Base-by-base conservation (phyloP, 1,284 basidiomycete genomes). In the Fomitopsis betulina region DNA sequence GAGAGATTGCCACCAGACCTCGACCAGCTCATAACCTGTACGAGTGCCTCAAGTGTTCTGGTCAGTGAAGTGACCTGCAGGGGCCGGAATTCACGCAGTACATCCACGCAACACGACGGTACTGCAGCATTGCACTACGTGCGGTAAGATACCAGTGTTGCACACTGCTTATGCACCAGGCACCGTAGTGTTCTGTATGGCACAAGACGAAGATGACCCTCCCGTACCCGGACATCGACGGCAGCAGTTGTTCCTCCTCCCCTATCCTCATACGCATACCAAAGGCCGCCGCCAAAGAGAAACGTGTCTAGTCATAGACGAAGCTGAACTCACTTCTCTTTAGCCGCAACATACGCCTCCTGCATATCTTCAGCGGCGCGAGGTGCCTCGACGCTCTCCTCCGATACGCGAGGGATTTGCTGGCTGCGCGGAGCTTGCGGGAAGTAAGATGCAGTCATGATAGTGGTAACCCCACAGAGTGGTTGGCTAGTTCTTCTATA, bases 291-390 rank as follows among this genome's bases (percentile, higher is more conserved):
- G 5, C n/a, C 39, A 8, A n/a, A 5, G 10, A 8, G 5, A 12
- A 3, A 9, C 13, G 4, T 10, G 25, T 5, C 25, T 10, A 23
- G 21, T 43, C 5, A 43, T 15, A n/a, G 32, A 33, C 55, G 32
- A 53, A 1, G 27, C 9, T 37, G 35, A 37, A 73, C 82, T 62
- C 67, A 89, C 90, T 81, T 76, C 63, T 89, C 83, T 72, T 86
- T 90, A 62, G 83, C 82, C 65, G 85, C 82, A 61, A 91, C 74
- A 70, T 87, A 93, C 10, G 79, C 82, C 67, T 86, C 86, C 75
- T 92, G 86, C 47, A 87, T 83, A 70, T 88, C 86, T 67, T 89
- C 68, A 43, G 56, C 55, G 49, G 57, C 66, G 40, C 62, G 47
- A 45, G 63, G 62, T 57, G 63, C 67, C 38, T 62, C 61, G 53